phyloP scores from a whole-genome alignment of 2,329 filamentous ascomycete species.

The Alternaria solani region DNA sequence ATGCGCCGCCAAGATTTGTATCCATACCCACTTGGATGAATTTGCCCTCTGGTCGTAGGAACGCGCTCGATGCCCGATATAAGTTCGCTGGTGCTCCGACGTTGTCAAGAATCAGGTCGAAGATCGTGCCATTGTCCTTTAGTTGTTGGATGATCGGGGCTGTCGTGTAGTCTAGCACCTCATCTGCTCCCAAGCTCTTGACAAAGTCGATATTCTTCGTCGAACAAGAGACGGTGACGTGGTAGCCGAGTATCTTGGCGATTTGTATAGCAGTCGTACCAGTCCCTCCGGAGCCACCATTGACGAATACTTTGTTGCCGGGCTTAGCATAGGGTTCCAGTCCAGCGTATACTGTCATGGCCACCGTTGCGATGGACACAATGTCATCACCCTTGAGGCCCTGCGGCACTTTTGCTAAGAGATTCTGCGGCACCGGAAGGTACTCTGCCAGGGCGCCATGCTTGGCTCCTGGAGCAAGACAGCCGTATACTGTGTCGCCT shows the following conservation, averaged over 20 bases:
- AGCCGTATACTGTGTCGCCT: constrained; percentile 48
- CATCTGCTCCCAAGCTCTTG: constrained; percentile 65
- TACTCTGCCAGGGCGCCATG: constrained; percentile 47
- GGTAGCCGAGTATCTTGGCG: constrained; percentile 64
- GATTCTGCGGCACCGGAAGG: constrained; percentile 18
- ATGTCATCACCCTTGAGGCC: constrained; percentile 34
- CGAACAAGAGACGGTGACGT: constrained; percentile 66
- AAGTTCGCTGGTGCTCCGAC: constrained; percentile 53
- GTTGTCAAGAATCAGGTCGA: constrained; percentile 64
- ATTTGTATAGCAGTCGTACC: constrained; percentile 68
- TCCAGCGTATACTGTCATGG: constrained; percentile 46
- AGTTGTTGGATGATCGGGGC: constrained; percentile 57
- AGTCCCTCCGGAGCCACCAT: constrained; percentile 67
- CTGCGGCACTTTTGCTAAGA: constrained; percentile 17
- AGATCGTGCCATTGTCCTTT: constrained; percentile 56
- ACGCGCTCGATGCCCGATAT: constrained; percentile 11
- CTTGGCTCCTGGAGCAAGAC: constrained; percentile 25
- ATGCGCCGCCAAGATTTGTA: neutral
- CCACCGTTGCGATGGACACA: constrained; percentile 40
- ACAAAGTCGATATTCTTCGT: constrained; percentile 63
- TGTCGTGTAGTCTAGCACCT: constrained; percentile 65
- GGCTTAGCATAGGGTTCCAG: constrained; percentile 26
- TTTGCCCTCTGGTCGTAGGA: constrained; percentile 13
- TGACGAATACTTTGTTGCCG: constrained; percentile 64
- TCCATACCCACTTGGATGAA: constrained; percentile 12